Conservation (phyloP, 176 grass and related monocot genomes). For the Musa acuminata region DNA sequence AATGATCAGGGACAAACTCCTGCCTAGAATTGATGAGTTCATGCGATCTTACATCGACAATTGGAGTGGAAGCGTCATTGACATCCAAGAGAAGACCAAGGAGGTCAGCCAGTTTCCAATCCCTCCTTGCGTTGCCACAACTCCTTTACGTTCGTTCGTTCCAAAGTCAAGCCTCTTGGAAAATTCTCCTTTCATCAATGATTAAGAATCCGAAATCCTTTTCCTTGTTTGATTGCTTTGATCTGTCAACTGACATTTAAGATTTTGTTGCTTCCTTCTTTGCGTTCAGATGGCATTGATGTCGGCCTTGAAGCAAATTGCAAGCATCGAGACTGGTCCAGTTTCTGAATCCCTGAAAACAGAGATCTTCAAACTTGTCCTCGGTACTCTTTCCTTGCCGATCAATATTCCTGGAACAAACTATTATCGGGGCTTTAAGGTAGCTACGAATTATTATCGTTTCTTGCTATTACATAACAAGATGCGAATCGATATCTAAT, state of each 20-base stretch:
- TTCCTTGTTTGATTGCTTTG: too few species aligned
- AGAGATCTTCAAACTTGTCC: constrained; percentile 79
- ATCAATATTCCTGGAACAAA: constrained; percentile 81
- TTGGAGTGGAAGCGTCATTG: constrained; percentile 49
- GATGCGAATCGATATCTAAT: too few species aligned
- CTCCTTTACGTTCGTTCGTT: neutral
- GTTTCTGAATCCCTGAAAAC: constrained; percentile 71
- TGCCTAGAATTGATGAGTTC: constrained; percentile 85
- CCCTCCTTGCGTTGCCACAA: neutral
- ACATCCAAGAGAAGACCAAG: constrained; percentile 95
- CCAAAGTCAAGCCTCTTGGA: too few species aligned
- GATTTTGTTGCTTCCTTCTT: neutral
- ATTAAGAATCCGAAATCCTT: too few species aligned
- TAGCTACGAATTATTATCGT: neutral
- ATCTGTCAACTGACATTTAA: neutral
- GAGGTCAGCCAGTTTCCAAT: constrained; percentile 36
- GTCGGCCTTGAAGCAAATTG: constrained; percentile 77
- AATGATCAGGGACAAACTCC: constrained; percentile 53
- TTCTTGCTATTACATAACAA: neutral
- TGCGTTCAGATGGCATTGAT: constrained; percentile 82
- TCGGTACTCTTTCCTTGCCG: constrained; percentile 85
- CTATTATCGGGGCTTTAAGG: constrained; percentile 66
- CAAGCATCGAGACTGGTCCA: constrained; percentile 66
- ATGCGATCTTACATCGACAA: constrained; percentile 50
- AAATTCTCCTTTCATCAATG: too few species aligned